Evolutionary conservation across 768 basidiomycete genomes (phyloP).

Genomic region (Mycena galericulata): DNA sequence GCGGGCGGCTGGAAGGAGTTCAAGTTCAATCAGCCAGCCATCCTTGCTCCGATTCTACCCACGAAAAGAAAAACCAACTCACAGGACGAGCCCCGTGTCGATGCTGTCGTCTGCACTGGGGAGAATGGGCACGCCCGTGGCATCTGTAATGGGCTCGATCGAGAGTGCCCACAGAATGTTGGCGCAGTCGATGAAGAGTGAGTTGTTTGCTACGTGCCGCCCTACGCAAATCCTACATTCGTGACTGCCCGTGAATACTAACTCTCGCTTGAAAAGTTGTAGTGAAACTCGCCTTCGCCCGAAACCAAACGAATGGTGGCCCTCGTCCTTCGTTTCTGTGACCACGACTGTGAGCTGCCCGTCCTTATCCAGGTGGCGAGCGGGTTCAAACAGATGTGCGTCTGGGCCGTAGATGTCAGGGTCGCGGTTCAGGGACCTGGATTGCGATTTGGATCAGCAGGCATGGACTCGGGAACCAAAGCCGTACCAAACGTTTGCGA

Average conservation of each 20-base stretch:
- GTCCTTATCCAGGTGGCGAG: constrained; percentile 40
- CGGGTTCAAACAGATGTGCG: constrained; percentile 39
- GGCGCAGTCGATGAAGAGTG: constrained; percentile 32
- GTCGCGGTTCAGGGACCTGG: constrained; percentile 41
- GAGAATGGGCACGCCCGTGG: constrained; percentile 1
- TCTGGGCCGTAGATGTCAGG: constrained; percentile 42
- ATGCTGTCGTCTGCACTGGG: constrained; percentile 22
- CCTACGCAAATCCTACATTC: constrained; percentile 36
- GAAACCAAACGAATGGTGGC: constrained; percentile 47
- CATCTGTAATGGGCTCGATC: constrained; percentile 16
- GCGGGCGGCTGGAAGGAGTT: constrained; percentile 1
- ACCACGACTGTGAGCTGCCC: constrained; percentile 35
- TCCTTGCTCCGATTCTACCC: too few relatives aligned
- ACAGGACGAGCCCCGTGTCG: constrained; percentile 7
- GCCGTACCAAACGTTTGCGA: too few relatives aligned
- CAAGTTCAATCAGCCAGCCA: neutral
- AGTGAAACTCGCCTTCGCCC: too few relatives aligned
- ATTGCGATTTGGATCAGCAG: too few relatives aligned
- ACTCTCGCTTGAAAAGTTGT: too few relatives aligned
- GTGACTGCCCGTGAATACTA: too few relatives aligned
- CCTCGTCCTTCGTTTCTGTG: constrained; percentile 45
- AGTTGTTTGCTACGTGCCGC: constrained; percentile 31
- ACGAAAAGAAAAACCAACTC: too few relatives aligned
- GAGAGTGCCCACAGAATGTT: constrained; percentile 30
- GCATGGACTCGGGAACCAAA: too few relatives aligned